Percentiles rank a stretch among this genome's conserved stretches.
These are phyloP conservation scores for Ogataea zsoltii DNA, from an alignment of 805 yeast species.

Conservation along the genomic window DNA sequence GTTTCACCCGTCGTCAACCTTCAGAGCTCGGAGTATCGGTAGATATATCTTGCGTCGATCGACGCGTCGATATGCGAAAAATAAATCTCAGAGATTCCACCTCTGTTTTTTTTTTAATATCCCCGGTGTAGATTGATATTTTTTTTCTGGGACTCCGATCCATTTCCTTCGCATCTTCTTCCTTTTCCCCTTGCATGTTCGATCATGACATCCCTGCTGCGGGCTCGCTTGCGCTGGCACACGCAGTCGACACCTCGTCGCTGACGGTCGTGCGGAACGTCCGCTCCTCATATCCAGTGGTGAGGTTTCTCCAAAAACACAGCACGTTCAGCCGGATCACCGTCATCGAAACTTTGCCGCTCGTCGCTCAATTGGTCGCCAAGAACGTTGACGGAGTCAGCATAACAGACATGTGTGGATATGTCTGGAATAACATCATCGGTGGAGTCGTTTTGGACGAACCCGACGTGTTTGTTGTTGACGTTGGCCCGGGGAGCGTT, in stretches of 20 bases:
- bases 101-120: too few relatives aligned
- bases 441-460: background rate
- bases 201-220: conserved; percentile 8
- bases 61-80: background rate
- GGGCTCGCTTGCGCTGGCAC: conserved; percentile 9
- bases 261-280: conserved; percentile 10
- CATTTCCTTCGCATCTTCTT: too few relatives aligned
- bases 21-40: too few relatives aligned
- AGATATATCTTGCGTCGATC: background rate
- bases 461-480: background rate
- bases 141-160: too few relatives aligned
- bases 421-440: conserved; percentile 1
- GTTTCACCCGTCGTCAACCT: too few relatives aligned
- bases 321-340: conserved; percentile 4
- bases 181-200: too few relatives aligned
- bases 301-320: conserved; percentile 7
- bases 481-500: background rate
- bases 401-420: background rate
- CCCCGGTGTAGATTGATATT: too few relatives aligned
- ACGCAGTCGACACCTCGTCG: conserved; percentile 13
- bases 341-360: conserved; percentile 15
- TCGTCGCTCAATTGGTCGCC: conserved; percentile 9
- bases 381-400: conserved; percentile 1
- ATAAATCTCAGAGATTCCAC: too few relatives aligned
- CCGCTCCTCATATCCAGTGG: conserved; percentile 10